Conservation (phyloP, 192 early-diverging fungal species). For the Entomortierella lignicola region DNA sequence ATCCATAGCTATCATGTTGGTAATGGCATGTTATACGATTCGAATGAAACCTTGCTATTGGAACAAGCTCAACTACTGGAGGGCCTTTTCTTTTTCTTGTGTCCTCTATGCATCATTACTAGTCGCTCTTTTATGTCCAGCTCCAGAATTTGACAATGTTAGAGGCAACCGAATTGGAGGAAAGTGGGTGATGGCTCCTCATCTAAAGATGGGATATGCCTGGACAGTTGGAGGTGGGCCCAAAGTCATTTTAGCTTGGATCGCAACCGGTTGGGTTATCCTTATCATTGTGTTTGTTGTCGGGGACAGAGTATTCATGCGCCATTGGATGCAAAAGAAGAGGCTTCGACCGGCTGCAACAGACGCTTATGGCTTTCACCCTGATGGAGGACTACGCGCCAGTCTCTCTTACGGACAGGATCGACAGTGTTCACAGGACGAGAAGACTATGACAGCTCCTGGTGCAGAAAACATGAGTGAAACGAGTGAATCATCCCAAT, state of each 20-base stretch:
- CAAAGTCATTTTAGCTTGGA: slow-evolving; percentile 56
- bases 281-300: slow-evolving; percentile 68
- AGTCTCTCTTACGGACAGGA: background rate
- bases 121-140: slow-evolving; percentile 72
- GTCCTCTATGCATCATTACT: slow-evolving; percentile 77
- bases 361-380: background rate
- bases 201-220: slow-evolving; percentile 27
- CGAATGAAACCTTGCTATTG: slow-evolving; percentile 79
- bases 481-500: background rate
- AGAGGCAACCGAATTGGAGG: slow-evolving; percentile 52
- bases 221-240: slow-evolving; percentile 48
- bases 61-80: slow-evolving; percentile 79
- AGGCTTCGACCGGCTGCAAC: background rate
- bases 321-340: slow-evolving; percentile 28
- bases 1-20: slow-evolving; percentile 73
- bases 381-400: background rate
- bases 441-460: background rate
- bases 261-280: slow-evolving; percentile 68
- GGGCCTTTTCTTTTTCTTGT: slow-evolving; percentile 72
- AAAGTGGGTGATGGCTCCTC: slow-evolving; percentile 40
- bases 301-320: slow-evolving; percentile 27
- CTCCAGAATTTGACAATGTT: slow-evolving; percentile 46
- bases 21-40: slow-evolving; percentile 82
- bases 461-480: background rate
- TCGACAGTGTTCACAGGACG: background rate